A percentile compares a stretch with the other conserved stretches of the same genome.
Evolutionary conservation across 1,284 basidiomycete genomes (phyloP).

Genomic region (Fomitopsis pinicola): DNA sequence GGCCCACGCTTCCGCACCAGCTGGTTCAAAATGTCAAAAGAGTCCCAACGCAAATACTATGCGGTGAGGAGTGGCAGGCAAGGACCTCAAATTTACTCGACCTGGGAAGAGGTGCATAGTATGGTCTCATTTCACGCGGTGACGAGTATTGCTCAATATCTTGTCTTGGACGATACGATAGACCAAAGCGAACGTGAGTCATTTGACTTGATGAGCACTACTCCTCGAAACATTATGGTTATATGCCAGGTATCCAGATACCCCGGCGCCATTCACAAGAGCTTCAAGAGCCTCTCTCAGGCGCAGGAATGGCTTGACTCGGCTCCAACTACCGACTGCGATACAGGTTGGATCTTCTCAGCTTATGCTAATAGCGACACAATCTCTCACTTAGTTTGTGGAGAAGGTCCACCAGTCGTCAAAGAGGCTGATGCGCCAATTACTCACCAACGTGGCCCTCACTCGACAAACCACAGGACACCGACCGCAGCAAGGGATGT

Average conservation of each 20-base stretch:
- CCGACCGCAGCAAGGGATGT: not conserved
- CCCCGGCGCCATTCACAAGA: constrained; percentile 32
- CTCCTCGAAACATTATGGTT: too few species aligned
- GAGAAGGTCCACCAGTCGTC: not conserved
- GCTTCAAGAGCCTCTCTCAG: constrained; percentile 36
- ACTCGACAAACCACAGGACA: not conserved
- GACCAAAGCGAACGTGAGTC: not conserved
- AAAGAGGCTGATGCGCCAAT: not conserved
- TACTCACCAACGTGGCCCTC: not conserved
- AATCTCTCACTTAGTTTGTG: too few species aligned
- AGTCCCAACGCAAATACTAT: not conserved
- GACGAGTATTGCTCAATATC: not conserved
- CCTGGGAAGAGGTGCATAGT: not conserved
- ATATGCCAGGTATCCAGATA: constrained; percentile 22
- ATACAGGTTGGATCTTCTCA: not conserved
- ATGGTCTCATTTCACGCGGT: not conserved
- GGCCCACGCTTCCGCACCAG: not conserved
- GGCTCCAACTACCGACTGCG: not conserved
- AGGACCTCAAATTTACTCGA: not conserved
- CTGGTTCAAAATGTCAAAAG: not conserved
- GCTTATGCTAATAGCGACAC: not conserved
- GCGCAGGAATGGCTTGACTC: constrained; percentile 42
- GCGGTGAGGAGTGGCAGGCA: not conserved
- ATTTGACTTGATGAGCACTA: not conserved
- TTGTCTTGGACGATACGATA: not conserved